Evolutionary conservation across 202 grass and related monocot species (phyloP).

Genomic region (Schoenoplectus tabernaemontani): DNA sequence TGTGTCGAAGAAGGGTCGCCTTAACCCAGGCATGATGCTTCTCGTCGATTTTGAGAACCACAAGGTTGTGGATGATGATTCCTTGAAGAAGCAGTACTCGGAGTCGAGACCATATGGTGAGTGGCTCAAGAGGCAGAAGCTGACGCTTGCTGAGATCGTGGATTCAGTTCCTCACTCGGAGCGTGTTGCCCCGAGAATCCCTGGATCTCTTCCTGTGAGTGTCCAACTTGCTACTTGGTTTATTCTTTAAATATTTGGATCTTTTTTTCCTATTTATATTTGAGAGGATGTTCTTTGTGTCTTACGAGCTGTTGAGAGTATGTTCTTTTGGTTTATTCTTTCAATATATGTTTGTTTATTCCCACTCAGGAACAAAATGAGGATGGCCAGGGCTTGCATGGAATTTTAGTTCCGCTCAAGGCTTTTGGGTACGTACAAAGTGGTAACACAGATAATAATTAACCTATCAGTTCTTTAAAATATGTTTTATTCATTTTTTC

Average conservation of each 20-base stretch:
- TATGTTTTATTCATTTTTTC: conserved; percentile 28
- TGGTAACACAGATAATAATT: no score
- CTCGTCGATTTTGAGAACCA: conserved; percentile 97
- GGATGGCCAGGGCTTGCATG: conserved; percentile 46
- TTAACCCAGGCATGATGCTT: conserved; percentile 99
- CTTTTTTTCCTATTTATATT: neutral
- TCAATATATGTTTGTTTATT: neutral
- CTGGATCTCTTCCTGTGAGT: conserved; percentile 54
- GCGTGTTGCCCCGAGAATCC: conserved; percentile 47
- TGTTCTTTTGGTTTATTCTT: no score
- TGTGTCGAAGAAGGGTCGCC: conserved; percentile 78
- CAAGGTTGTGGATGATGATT: conserved; percentile 85
- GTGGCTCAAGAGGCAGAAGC: conserved; percentile 83
- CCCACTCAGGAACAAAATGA: conserved; percentile 32
- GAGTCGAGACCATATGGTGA: conserved; percentile 75
- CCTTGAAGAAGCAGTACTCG: conserved; percentile 75
- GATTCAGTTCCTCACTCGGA: conserved; percentile 66
- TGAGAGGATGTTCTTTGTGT: neutral
- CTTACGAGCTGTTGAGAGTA: conserved; percentile 1
- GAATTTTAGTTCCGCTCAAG: conserved; percentile 71
- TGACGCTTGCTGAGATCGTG: conserved; percentile 63
- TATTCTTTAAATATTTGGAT: neutral
- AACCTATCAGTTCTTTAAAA: no score
- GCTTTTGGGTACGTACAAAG: conserved; percentile 68
- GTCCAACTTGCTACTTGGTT: neutral